These are phyloP conservation scores for Giardia muris DNA, from an alignment of 208 protist genomes.

Conservation along the genomic window DNA sequence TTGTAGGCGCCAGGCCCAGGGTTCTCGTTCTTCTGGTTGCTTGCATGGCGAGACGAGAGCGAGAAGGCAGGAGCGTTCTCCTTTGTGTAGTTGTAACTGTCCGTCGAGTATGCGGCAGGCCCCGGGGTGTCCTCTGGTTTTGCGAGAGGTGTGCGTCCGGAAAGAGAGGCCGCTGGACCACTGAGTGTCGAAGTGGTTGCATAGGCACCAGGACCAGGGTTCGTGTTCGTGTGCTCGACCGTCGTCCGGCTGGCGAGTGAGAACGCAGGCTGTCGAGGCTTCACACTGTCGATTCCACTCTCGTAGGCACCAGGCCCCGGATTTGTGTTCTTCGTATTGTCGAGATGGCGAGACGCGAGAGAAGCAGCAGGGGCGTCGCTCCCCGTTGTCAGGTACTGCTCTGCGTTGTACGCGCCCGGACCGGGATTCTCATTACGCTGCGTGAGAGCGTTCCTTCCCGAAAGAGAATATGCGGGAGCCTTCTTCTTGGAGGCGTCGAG, in stretches of 20 bases:
- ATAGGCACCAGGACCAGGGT: slow-evolving; percentile 14
- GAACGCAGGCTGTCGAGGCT: background rate
- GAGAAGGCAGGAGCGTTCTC: background rate
- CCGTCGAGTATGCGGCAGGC: too few species aligned
- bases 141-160: background rate
- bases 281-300: background rate
- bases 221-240: background rate
- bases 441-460: background rate
- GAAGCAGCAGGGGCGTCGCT: background rate
- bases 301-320: slow-evolving; percentile 12
- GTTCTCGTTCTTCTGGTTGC: background rate
- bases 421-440: background rate
- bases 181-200: background rate
- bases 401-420: background rate
- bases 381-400: background rate
- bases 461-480: slow-evolving; percentile 6
- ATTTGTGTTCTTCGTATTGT: background rate
- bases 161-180: background rate
- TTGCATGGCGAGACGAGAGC: background rate
- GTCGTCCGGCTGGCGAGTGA: background rate
- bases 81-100: too few species aligned
- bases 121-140: too few species aligned
- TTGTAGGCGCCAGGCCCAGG: too few species aligned
- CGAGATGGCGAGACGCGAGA: background rate
- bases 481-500: background rate